Conservation (phyloP, 345 rosid species). For the Hevea brasiliensis region DNA sequence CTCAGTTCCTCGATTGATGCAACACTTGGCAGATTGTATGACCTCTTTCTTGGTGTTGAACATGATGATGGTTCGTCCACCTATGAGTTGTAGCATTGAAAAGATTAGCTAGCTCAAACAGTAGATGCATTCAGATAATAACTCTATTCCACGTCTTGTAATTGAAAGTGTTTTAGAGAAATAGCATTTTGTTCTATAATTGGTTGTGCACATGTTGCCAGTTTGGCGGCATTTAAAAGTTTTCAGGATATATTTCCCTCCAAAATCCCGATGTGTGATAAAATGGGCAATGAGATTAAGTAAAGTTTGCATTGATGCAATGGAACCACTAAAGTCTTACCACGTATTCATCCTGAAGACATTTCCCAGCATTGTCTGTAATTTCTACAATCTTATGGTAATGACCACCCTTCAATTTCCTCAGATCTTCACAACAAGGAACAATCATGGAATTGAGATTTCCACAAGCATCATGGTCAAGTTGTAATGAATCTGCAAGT, state of each 20-base stretch:
- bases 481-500: constrained; percentile 77
- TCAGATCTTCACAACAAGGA: constrained; percentile 78
- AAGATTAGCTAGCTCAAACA: not conserved
- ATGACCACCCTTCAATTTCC: constrained; percentile 83
- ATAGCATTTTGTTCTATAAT: too few relatives aligned
- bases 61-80: constrained; percentile 93
- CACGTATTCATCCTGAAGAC: constrained; percentile 78
- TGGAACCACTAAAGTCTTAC: constrained; percentile 37
- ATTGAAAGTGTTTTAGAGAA: not conserved
- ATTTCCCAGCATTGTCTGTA: constrained; percentile 83
- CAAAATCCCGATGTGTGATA: not conserved
- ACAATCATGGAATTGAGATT: constrained; percentile 79
- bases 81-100: constrained; percentile 30
- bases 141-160: not conserved
- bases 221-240: not conserved
- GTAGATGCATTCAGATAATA: not conserved
- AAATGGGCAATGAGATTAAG: too few relatives aligned
- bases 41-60: constrained; percentile 84
- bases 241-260: not conserved
- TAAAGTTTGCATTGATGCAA: too few relatives aligned
- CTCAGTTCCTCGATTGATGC: constrained; percentile 84
- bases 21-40: constrained; percentile 65
- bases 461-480: constrained; percentile 80
- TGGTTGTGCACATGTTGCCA: not conserved
- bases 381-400: constrained; percentile 77